Evolutionary conservation across 805 yeast species (phyloP).

Genomic region (Wickerhamomyces silvicola): DNA sequence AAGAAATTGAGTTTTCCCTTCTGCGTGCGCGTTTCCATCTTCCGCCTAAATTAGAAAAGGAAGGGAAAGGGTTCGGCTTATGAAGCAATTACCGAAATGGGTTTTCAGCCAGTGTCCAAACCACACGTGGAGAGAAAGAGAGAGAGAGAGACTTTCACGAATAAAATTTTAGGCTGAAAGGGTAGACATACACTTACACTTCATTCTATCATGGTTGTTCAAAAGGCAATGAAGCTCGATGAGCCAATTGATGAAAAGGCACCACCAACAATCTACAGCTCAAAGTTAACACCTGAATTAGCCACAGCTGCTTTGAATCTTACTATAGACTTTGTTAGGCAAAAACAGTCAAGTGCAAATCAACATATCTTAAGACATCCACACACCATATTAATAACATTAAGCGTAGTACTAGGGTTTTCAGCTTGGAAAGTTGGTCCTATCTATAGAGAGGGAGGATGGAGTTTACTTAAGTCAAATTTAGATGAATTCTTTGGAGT

Average conservation of each 20-base stretch:
- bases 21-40: too few relatives aligned
- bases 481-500: constrained; percentile 20
- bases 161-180: too few relatives aligned
- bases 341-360: constrained; percentile 21
- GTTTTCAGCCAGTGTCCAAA: too few relatives aligned
- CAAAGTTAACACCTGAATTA: constrained; percentile 47
- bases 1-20: too few relatives aligned
- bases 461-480: constrained; percentile 10
- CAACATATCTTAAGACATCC: constrained; percentile 40
- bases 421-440: constrained; percentile 12
- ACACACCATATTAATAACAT: constrained; percentile 25
- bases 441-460: constrained; percentile 11
- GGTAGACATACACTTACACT: too few relatives aligned
- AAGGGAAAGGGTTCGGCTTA: too few relatives aligned
- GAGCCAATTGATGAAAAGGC: constrained; percentile 47
- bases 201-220: too few relatives aligned
- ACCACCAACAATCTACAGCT: constrained; percentile 45
- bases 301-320: constrained; percentile 56
- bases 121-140: too few relatives aligned
- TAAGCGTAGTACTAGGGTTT: constrained; percentile 1
- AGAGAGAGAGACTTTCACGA: too few relatives aligned
- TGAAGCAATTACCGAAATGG: too few relatives aligned
- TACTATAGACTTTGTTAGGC: constrained; percentile 48
- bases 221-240: constrained; percentile 45
- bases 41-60: too few relatives aligned